Percentiles rank a stretch among this genome's conserved stretches.
Conservation (phyloP, 2,329 filamentous ascomycete genomes). For the Nemania bipapillata region DNA sequence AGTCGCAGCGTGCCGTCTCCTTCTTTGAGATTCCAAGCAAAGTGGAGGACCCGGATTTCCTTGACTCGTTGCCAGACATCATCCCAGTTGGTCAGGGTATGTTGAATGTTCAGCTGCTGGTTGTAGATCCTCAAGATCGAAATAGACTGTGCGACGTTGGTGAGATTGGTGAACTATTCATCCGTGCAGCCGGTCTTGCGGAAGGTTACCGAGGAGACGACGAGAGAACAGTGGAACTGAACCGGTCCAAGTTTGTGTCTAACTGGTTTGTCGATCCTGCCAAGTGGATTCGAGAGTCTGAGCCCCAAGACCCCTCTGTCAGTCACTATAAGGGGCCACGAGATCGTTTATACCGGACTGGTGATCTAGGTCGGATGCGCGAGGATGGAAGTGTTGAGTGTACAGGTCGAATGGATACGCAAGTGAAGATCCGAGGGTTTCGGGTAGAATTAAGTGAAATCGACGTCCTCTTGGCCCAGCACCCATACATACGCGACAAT, state of each 20-base stretch:
- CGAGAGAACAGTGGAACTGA: slow-evolving; percentile 69
- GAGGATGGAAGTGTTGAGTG: slow-evolving; percentile 35
- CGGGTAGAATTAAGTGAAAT: slow-evolving; percentile 95
- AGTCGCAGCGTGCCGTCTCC: slow-evolving; percentile 65
- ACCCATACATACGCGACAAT: slow-evolving; percentile 82
- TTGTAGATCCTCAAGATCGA: slow-evolving; percentile 76
- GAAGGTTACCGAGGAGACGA: slow-evolving; percentile 72
- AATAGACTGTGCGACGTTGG: slow-evolving; percentile 80
- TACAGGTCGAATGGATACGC: slow-evolving; percentile 82
- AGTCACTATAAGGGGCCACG: slow-evolving; percentile 81
- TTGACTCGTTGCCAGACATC: slow-evolving; percentile 68
- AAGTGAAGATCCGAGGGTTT: slow-evolving; percentile 97
- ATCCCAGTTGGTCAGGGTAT: slow-evolving; percentile 89
- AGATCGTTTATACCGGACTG: slow-evolving; percentile 87
- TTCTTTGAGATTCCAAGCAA: slow-evolving; percentile 81
- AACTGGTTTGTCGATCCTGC: slow-evolving; percentile 87
- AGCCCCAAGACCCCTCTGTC: slow-evolving; percentile 78
- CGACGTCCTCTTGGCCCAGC: slow-evolving; percentile 80
- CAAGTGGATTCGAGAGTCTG: slow-evolving; percentile 73
- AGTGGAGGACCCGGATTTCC: slow-evolving; percentile 65
- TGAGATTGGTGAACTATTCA: slow-evolving; percentile 84
- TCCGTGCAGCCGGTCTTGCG: slow-evolving; percentile 70
- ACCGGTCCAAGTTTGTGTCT: slow-evolving; percentile 84
- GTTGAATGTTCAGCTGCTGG: slow-evolving; percentile 86
- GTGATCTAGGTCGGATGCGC: slow-evolving; percentile 76